phyloP scores from a whole-genome alignment of 2,329 filamentous ascomycete genomes.

The Podosphaera xanthii region DNA sequence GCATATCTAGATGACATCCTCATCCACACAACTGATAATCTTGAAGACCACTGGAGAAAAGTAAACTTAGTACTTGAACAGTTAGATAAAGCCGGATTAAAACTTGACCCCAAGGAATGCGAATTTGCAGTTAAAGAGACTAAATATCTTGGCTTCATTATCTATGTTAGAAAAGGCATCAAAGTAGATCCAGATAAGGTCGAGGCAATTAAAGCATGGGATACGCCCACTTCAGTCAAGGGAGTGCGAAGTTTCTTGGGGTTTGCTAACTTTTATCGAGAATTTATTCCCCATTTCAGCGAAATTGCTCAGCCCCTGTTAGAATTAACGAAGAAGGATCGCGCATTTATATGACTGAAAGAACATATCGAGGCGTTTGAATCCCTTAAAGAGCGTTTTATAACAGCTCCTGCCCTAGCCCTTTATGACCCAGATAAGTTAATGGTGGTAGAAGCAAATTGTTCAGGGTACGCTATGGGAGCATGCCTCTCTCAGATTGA shows the following conservation, averaged over 20 bases:
- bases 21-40: neutral
- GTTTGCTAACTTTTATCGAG: no score
- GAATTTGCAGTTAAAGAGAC: neutral
- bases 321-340: no score
- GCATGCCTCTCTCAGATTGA: no score
- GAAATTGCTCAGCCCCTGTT: neutral
- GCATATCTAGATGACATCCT: neutral
- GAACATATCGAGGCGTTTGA: no score
- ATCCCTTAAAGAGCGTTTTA: no score
- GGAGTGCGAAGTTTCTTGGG: no score
- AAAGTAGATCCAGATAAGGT: neutral
- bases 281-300: neutral
- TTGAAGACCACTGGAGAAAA: neutral
- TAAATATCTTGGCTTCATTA: no score
- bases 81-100: neutral
- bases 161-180: neutral
- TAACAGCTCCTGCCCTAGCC: no score
- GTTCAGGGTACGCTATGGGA: no score
- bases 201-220: neutral
- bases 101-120: neutral
- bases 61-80: neutral
- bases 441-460: no score
- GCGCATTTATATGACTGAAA: no score
- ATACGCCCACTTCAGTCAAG: neutral
- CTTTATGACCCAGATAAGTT: no score